phyloP scores from a whole-genome alignment of 2,329 filamentous ascomycete genomes.

The Alternaria sp. region DNA sequence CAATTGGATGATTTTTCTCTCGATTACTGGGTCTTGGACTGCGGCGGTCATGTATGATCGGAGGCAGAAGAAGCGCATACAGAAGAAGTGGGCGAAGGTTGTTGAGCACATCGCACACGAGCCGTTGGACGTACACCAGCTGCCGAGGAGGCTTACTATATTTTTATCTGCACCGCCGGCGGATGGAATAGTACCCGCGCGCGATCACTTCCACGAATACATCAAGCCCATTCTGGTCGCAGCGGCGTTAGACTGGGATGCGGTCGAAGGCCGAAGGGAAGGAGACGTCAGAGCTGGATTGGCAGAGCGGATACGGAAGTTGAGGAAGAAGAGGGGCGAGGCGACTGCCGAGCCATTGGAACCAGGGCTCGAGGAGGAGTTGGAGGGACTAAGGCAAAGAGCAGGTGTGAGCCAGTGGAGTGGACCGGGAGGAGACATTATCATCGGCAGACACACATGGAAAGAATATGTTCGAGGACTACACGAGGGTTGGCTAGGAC shows the following conservation, averaged over 20 bases:
- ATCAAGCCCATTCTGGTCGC: slow-evolving; percentile 91
- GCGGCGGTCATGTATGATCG: slow-evolving; percentile 89
- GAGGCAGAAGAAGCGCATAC: slow-evolving; percentile 83
- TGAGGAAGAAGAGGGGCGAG: slow-evolving; percentile 66
- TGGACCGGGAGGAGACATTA: slow-evolving; percentile 80
- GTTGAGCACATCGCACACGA: slow-evolving; percentile 86
- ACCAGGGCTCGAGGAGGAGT: slow-evolving; percentile 62
- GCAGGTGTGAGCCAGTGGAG: slow-evolving; percentile 74
- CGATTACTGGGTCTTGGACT: slow-evolving; percentile 77
- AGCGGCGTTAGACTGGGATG: slow-evolving; percentile 93
- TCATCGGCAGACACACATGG: slow-evolving; percentile 92
- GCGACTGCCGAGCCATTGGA: slow-evolving; percentile 52
- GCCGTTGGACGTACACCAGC: slow-evolving; percentile 71
- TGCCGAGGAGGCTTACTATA: slow-evolving; percentile 84
- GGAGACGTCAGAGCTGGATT: slow-evolving; percentile 90
- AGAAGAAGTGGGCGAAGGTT: slow-evolving; percentile 82
- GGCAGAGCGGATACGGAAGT: slow-evolving; percentile 80
- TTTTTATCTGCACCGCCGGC: slow-evolving; percentile 86
- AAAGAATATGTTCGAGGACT: slow-evolving; percentile 94
- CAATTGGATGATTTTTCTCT: slow-evolving; percentile 97
- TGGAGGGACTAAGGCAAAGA: slow-evolving; percentile 68
- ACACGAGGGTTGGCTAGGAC: slow-evolving; percentile 96
- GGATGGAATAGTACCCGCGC: slow-evolving; percentile 81
- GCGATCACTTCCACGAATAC: slow-evolving; percentile 95
- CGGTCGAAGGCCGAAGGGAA: slow-evolving; percentile 87